A percentile compares a stretch with the other conserved stretches of the same genome.
Evolutionary conservation across 768 basidiomycete species (phyloP).

Genomic region (Hydnomerulius pinastri): DNA sequence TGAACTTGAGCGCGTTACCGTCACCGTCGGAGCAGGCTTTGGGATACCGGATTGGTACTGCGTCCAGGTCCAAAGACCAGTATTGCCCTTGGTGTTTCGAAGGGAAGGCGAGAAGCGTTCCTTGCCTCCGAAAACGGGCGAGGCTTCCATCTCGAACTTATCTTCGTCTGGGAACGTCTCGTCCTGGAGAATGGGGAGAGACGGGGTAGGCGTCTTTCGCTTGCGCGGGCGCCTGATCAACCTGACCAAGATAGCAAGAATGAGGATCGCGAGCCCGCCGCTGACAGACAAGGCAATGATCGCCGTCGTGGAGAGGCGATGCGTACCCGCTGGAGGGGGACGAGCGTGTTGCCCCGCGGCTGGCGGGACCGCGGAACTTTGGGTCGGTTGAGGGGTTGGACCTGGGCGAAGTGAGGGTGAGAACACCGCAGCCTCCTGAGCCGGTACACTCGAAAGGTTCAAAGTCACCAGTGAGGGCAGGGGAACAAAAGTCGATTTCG

Average conservation of each 20-base stretch:
- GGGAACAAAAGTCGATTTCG: slow-evolving; percentile 28
- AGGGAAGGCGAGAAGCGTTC: slow-evolving; percentile 49
- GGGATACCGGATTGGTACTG: slow-evolving; percentile 48
- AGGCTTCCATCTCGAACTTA: slow-evolving; percentile 51
- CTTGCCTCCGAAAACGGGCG: slow-evolving; percentile 78
- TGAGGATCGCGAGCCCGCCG: slow-evolving; percentile 48
- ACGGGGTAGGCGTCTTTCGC: slow-evolving; percentile 64
- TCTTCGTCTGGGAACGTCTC: slow-evolving; percentile 49
- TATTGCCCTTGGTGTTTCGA: slow-evolving; percentile 40
- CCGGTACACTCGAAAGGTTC: slow-evolving; percentile 23
- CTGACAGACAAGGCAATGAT: slow-evolving; percentile 58
- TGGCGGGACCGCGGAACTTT: neutral
- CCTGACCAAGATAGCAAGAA: slow-evolving; percentile 48
- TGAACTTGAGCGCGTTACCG: slow-evolving; percentile 25
- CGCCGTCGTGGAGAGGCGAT: slow-evolving; percentile 47
- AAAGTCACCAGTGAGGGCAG: slow-evolving; percentile 27
- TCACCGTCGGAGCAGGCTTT: slow-evolving; percentile 25
- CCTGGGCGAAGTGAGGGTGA: slow-evolving; percentile 12
- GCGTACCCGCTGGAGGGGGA: slow-evolving; percentile 19
- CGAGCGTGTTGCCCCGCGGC: slow-evolving; percentile 1
- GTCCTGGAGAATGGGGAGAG: slow-evolving; percentile 71
- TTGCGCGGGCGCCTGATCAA: slow-evolving; percentile 51
- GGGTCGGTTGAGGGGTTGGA: slow-evolving; percentile 5
- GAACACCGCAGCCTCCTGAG: slow-evolving; percentile 13
- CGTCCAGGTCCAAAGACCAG: slow-evolving; percentile 56